phyloP scores from a whole-genome alignment of 1,139 yeast genomes.

The Pneumocystis jirovecii region DNA sequence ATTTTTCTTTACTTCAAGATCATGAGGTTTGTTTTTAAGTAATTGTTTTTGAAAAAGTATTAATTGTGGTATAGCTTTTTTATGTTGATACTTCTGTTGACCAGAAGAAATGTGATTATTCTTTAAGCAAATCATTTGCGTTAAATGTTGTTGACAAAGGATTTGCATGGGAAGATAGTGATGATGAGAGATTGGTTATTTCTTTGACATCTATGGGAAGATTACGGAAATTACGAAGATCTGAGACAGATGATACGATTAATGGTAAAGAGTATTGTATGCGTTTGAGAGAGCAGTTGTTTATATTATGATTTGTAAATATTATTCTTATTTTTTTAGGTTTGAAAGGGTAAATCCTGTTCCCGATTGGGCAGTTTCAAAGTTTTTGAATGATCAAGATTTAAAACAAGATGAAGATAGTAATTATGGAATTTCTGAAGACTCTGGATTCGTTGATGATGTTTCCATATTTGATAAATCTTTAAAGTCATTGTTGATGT shows the following conservation, averaged over 20 bases:
- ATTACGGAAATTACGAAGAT: slow-evolving; percentile 55
- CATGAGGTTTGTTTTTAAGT: background rate
- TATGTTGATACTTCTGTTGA: slow-evolving; percentile 17
- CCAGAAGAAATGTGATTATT: slow-evolving; percentile 20
- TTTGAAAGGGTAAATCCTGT: slow-evolving; percentile 41
- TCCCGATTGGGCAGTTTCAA: slow-evolving; percentile 72
- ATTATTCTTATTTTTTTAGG: slow-evolving; percentile 4
- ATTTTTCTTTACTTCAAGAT: background rate
- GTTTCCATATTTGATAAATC: slow-evolving; percentile 28
- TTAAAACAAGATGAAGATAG: slow-evolving; percentile 20
- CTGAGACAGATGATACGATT: slow-evolving; percentile 44
- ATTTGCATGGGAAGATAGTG: slow-evolving; percentile 82
- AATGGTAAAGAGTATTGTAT: slow-evolving; percentile 52
- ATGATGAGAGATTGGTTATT: slow-evolving; percentile 60
- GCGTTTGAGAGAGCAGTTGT: slow-evolving; percentile 54
- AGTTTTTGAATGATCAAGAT: slow-evolving; percentile 11
- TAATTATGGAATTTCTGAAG: slow-evolving; percentile 21
- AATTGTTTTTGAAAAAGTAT: background rate
- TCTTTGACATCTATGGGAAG: slow-evolving; percentile 47
- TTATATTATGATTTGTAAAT: background rate
- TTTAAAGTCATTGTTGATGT: slow-evolving; percentile 43
- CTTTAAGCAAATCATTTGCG: slow-evolving; percentile 14
- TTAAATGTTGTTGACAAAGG: slow-evolving; percentile 22
- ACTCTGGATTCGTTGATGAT: slow-evolving; percentile 25
- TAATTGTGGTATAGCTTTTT: slow-evolving; percentile 4